Conservation (phyloP, 306 rosid species). For the Neltuma alba region DNA sequence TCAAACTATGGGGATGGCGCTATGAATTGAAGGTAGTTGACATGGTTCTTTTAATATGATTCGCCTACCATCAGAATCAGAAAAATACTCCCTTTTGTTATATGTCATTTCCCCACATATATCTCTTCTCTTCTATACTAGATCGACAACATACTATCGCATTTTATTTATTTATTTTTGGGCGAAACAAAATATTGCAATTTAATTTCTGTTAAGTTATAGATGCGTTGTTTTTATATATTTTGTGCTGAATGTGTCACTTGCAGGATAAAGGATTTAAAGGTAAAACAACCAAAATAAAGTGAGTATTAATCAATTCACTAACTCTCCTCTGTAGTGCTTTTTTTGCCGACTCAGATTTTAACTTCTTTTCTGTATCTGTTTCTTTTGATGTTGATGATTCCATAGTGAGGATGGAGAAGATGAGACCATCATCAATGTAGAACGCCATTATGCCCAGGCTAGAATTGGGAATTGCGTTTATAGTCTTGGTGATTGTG, state of each 20-base stretch:
- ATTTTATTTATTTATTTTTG: too few species aligned
- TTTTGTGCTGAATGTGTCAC: slow-evolving; percentile 38
- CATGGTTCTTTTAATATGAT: slow-evolving; percentile 23
- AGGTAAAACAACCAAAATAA: slow-evolving; percentile 41
- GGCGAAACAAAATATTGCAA: background rate
- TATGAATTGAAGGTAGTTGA: slow-evolving; percentile 77
- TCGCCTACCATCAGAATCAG: slow-evolving; percentile 16
- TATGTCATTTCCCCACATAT: background rate
- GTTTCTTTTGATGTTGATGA: slow-evolving; percentile 22
- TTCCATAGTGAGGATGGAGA: slow-evolving; percentile 71
- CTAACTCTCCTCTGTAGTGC: background rate
- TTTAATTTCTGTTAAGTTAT: slow-evolving; percentile 19
- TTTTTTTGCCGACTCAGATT: slow-evolving; percentile 18
- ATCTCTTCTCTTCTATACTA: background rate
- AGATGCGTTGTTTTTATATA: background rate
- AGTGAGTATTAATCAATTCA: slow-evolving; percentile 55
- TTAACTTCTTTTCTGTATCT: slow-evolving; percentile 21
- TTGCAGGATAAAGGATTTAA: slow-evolving; percentile 64
- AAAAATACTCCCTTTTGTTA: background rate
- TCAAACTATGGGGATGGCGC: slow-evolving; percentile 90
- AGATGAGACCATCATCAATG: slow-evolving; percentile 72
- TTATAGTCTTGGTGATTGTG: slow-evolving; percentile 86
- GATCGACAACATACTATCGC: too few species aligned
- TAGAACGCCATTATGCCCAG: slow-evolving; percentile 81
- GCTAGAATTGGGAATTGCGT: slow-evolving; percentile 56